Evolutionary conservation across 2,329 filamentous ascomycete species (phyloP).

Genomic region (Gremmenia infestans): DNA sequence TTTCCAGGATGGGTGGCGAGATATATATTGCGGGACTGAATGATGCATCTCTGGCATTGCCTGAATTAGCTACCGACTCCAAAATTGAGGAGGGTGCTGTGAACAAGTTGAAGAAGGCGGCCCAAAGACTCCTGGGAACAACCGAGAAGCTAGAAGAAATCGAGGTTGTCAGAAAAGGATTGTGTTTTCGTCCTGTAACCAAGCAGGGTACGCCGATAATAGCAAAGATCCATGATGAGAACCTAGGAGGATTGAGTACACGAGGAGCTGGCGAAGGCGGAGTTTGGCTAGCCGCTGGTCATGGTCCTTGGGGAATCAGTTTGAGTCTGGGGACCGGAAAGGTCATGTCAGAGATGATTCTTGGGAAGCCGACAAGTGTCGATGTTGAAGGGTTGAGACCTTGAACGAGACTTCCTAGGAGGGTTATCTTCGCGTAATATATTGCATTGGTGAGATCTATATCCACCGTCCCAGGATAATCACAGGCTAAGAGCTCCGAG

Average conservation of each 20-base stretch:
- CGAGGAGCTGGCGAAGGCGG: constrained; percentile 46
- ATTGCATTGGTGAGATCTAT: background rate
- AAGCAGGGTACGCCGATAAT: constrained; percentile 60
- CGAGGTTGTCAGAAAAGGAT: constrained; percentile 56
- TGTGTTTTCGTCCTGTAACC: constrained; percentile 72
- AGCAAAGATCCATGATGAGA: constrained; percentile 48
- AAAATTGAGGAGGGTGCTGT: constrained; percentile 44
- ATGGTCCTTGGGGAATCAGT: constrained; percentile 72
- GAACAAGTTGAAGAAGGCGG: constrained; percentile 44
- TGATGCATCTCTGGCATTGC: constrained; percentile 53
- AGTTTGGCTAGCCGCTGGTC: constrained; percentile 66
- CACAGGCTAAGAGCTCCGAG: too few species aligned
- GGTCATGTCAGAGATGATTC: constrained; percentile 65
- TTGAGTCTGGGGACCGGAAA: constrained; percentile 63
- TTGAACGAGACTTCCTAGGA: background rate
- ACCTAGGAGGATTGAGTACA: constrained; percentile 46
- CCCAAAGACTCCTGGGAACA: constrained; percentile 43
- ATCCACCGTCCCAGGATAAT: too few species aligned
- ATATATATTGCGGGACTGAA: constrained; percentile 74
- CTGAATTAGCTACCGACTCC: constrained; percentile 47
- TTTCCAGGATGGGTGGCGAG: constrained; percentile 60
- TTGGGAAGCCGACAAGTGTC: constrained; percentile 51
- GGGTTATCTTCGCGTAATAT: background rate
- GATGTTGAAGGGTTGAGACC: constrained; percentile 51
- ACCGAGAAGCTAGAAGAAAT: constrained; percentile 43